A percentile compares a stretch with the other conserved stretches of the same genome.
These are phyloP conservation scores for Linnemannia elongata DNA, from an alignment of 192 early-diverging fungal species.

Conservation along the genomic window DNA sequence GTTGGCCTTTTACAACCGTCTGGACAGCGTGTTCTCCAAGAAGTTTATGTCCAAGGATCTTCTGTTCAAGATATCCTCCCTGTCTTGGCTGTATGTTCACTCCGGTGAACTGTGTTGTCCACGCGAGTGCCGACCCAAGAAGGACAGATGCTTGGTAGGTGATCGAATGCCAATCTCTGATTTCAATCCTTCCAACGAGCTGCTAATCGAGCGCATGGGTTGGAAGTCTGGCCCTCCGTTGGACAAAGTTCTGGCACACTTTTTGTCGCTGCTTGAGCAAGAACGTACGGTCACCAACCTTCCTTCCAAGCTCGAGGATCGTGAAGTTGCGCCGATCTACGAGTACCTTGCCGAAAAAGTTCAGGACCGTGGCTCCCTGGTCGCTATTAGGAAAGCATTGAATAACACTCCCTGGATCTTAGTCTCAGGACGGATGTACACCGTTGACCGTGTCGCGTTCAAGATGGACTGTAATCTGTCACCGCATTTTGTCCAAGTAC, in stretches of 20 bases:
- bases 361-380: neutral
- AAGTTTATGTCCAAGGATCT: neutral
- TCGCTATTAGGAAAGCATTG: neutral
- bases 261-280: neutral
- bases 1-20: neutral
- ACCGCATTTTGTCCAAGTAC: neutral
- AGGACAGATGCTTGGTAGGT: neutral
- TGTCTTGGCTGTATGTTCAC: neutral
- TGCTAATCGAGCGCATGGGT: neutral
- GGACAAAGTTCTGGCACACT: conserved; percentile 20
- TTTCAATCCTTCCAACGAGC: neutral
- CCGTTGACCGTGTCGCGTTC: neutral
- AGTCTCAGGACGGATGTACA: neutral
- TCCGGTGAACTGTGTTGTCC: neutral
- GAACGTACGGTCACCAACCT: too few species aligned
- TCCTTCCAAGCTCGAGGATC: neutral
- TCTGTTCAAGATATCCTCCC: neutral
- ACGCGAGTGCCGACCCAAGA: neutral
- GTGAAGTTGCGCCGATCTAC: neutral
- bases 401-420: neutral
- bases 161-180: neutral
- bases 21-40: neutral
- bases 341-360: neutral
- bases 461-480: neutral
- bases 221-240: conserved; percentile 16